phyloP scores from a whole-genome alignment of 805 yeast species.

The Spathaspora girioi region DNA sequence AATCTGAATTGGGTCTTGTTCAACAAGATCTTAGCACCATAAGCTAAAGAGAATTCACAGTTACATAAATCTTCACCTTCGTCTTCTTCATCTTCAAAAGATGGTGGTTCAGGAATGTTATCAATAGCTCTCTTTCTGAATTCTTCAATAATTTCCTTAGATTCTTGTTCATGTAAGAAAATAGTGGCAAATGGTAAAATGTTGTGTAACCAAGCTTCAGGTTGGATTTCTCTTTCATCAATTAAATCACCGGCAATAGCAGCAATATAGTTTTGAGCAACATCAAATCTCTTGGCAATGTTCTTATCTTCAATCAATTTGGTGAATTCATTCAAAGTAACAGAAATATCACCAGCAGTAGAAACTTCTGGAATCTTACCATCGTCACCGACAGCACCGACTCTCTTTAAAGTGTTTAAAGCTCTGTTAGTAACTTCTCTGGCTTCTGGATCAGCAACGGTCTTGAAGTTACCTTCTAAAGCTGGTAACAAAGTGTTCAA shows the following conservation, averaged over 20 bases:
- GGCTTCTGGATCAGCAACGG: conserved; percentile 99
- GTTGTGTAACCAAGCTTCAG: conserved; percentile 84
- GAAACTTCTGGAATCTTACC: conserved; percentile 96
- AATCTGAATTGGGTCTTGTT: conserved; percentile 99
- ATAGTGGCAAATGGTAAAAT: conserved; percentile 93
- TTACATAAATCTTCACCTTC: conserved; percentile 99
- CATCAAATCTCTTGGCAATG: conserved; percentile 72
- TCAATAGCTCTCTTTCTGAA: conserved; percentile 95
- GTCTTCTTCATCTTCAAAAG: conserved; percentile 94
- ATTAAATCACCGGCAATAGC: conserved; percentile 98
- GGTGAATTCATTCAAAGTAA: conserved; percentile 79
- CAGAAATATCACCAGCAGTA: conserved; percentile 94
- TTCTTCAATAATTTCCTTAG: conserved; percentile 83
- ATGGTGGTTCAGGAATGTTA: conserved; percentile 96
- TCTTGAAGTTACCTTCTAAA: conserved; percentile 86
- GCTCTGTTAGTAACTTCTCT: conserved; percentile 98
- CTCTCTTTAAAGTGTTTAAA: conserved; percentile 95
- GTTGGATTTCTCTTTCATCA: conserved; percentile 93
- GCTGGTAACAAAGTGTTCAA: conserved; percentile 94
- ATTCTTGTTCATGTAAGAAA: conserved; percentile 89
- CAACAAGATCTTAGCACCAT: conserved; percentile 99
- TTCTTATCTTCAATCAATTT: conserved; percentile 66
- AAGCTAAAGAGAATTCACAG: conserved; percentile 99
- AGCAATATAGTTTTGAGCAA: conserved; percentile 79
- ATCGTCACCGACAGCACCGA: conserved; percentile 90